A percentile compares a stretch with the other conserved stretches of the same genome.
phyloP scores from a whole-genome alignment of 2,329 filamentous ascomycete species.

The Bertia moriformis region DNA sequence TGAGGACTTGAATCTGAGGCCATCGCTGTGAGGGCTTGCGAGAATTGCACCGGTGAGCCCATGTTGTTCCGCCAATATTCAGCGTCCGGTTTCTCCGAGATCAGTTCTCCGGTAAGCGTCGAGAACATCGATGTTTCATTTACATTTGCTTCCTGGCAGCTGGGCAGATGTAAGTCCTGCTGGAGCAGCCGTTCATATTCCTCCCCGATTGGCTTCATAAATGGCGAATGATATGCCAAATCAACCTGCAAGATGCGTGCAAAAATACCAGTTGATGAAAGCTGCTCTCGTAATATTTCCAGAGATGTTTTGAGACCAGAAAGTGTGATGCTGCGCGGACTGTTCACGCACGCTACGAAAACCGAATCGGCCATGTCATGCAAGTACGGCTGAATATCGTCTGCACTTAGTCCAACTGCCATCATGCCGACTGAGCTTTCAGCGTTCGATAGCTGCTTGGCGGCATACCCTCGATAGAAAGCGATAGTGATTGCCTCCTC shows the following conservation, averaged over 20 bases:
- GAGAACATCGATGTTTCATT: neutral
- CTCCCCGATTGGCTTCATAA: no score
- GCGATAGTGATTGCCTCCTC: constrained; percentile 16
- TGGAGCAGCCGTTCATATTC: no score
- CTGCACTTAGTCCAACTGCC: constrained; percentile 13
- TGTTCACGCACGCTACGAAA: constrained; percentile 6
- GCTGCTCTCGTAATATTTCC: constrained; percentile 3
- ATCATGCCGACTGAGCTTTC: constrained; percentile 22
- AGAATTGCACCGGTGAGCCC: constrained; percentile 15
- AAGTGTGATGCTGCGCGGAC: constrained; percentile 7
- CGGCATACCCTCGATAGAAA: constrained; percentile 15
- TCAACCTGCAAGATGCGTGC: constrained; percentile 8
- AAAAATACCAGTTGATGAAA: no score
- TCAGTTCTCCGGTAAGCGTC: neutral
- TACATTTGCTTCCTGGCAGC: no score
- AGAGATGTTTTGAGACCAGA: constrained; percentile 3
- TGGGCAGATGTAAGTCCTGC: no score
- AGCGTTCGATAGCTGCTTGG: no score
- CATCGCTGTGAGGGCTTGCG: constrained; percentile 12
- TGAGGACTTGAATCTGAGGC: no score
- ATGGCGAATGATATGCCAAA: constrained; percentile 14
- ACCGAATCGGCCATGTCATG: constrained; percentile 5
- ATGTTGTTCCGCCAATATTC: neutral
- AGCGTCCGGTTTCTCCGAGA: no score
- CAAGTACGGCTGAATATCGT: constrained; percentile 14